Evolutionary conservation across 805 yeast genomes (phyloP).

Genomic region (Starmera amethionina): DNA sequence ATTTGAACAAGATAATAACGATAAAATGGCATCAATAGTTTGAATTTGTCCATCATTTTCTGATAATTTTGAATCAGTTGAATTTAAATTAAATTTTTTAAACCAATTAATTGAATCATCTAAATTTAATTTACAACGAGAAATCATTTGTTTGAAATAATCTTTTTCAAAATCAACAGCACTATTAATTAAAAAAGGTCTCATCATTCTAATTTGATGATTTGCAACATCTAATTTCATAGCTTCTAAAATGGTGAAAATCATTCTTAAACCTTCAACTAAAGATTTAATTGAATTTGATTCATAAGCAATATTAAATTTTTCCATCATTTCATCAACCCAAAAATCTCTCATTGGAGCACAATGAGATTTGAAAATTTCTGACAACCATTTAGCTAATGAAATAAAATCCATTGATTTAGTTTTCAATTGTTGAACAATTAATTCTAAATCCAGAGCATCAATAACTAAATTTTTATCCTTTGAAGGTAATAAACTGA

Average conservation of each 20-base stretch:
- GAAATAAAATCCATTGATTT: constrained; percentile 66
- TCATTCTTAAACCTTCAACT: constrained; percentile 67
- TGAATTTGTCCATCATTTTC: not conserved
- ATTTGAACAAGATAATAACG: constrained; percentile 64
- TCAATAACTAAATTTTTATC: constrained; percentile 60
- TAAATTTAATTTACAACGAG: constrained; percentile 19
- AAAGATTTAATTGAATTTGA: constrained; percentile 29
- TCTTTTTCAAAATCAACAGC: constrained; percentile 86
- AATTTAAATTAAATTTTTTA: constrained; percentile 6
- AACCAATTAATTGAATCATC: constrained; percentile 20
- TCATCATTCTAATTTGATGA: constrained; percentile 77
- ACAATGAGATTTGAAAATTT: constrained; percentile 77
- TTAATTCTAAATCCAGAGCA: constrained; percentile 65
- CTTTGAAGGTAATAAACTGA: constrained; percentile 67
- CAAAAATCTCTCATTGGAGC: constrained; percentile 92
- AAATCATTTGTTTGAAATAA: constrained; percentile 67
- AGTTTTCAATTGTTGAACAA: constrained; percentile 63
- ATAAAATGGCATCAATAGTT: constrained; percentile 39
- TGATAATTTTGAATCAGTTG: constrained; percentile 2
- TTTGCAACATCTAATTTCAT: constrained; percentile 94
- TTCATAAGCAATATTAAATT: constrained; percentile 27
- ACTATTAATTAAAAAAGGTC: constrained; percentile 78
- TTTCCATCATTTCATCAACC: constrained; percentile 72
- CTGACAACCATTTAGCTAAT: constrained; percentile 65
- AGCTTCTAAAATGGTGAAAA: constrained; percentile 80